Percentiles rank a stretch among this genome's conserved stretches.
These are phyloP conservation scores for Craspedostauros australis DNA, from an alignment of 108 stramenopile genomes.

Conservation along the genomic window DNA sequence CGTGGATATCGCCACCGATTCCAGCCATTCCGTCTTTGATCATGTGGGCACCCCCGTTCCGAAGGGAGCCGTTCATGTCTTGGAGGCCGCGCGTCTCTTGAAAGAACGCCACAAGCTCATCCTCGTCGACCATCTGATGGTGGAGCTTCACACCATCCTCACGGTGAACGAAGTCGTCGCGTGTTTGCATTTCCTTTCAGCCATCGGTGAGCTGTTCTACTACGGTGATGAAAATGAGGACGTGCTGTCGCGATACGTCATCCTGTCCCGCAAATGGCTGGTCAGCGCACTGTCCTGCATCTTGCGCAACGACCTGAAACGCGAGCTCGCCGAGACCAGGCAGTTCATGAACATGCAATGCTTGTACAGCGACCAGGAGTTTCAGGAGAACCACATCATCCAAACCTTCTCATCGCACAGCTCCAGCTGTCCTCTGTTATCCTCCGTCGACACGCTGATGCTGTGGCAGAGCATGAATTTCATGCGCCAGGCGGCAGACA, in stretches of 20 bases:
- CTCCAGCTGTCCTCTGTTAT: slow-evolving; percentile 42
- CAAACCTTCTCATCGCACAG: slow-evolving; percentile 20
- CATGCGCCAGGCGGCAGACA: slow-evolving; percentile 66
- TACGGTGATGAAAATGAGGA: slow-evolving; percentile 30
- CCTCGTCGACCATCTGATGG: slow-evolving; percentile 36
- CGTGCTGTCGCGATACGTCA: slow-evolving; percentile 46
- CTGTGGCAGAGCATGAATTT: slow-evolving; percentile 71
- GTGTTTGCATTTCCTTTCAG: slow-evolving; percentile 34
- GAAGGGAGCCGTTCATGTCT: slow-evolving; percentile 16
- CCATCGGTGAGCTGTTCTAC: slow-evolving; percentile 45
- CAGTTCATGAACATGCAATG: slow-evolving; percentile 39
- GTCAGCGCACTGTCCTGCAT: slow-evolving; percentile 70
- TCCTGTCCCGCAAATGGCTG: slow-evolving; percentile 72
- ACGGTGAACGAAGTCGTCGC: slow-evolving; percentile 21
- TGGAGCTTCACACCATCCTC: slow-evolving; percentile 16
- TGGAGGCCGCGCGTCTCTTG: slow-evolving; percentile 27
- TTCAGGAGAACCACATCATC: slow-evolving; percentile 33
- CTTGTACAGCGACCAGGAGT: slow-evolving; percentile 29
- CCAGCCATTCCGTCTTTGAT: slow-evolving; percentile 30
- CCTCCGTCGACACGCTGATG: slow-evolving; percentile 40
- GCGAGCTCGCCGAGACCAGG: slow-evolving; percentile 36
- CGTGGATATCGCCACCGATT: slow-evolving; percentile 32
- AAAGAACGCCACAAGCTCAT: slow-evolving; percentile 42
- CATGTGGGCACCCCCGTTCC: slow-evolving; percentile 44
- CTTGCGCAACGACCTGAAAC: slow-evolving; percentile 45